Base-by-base conservation (phyloP, 306 rosid species). In the Pueraria montana region DNA sequence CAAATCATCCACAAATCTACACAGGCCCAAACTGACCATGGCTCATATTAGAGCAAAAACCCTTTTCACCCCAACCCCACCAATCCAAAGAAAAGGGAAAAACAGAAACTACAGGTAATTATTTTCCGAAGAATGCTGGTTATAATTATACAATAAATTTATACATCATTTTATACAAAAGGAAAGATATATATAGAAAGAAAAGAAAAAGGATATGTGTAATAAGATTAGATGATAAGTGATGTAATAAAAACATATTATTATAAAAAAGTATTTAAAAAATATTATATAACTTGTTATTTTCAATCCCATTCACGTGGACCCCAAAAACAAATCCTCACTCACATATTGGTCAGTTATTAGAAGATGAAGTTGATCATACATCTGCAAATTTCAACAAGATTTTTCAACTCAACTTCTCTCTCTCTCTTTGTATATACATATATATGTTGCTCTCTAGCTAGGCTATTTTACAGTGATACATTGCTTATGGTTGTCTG, bases 401-500 rank as follows among this genome's bases (percentile, higher is more conserved):
- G 58, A 52, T 55, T 17, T n/a, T 4, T 52, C 4, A 52, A 52
- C 23, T 6, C 24, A 1, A 52, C 56, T 52, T 52, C 4, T 52
- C 9, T 50, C 9, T 48, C 17, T 48, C 0, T n/a, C n/a, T n/a
- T n/a, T n/a, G n/a, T n/a, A n/a, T 48, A 1, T 14, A 1, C 4
- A 14, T 48, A 2, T 3, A 50, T 0, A 50, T 6, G 5, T 5
- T n/a, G 11, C 4, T n/a, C 0, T n/a, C n/a, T 43, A 23, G 32
- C 5, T 36, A 49, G 36, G 20, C 49, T 74, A 80, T 76, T 63
- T 71, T 56, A 63, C 76, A 79, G 6, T 18, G 74, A 4, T 58
- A 78, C 84, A 82, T 64, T 26, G 72, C 56, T 81, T 79, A 30
- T 85, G 77, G 13, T 11, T 34, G 16, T 75, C 34, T 11, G 83